These are phyloP conservation scores for Bacidia gigantensis DNA, from an alignment of 495 filamentous ascomycete species.

Conservation along the genomic window DNA sequence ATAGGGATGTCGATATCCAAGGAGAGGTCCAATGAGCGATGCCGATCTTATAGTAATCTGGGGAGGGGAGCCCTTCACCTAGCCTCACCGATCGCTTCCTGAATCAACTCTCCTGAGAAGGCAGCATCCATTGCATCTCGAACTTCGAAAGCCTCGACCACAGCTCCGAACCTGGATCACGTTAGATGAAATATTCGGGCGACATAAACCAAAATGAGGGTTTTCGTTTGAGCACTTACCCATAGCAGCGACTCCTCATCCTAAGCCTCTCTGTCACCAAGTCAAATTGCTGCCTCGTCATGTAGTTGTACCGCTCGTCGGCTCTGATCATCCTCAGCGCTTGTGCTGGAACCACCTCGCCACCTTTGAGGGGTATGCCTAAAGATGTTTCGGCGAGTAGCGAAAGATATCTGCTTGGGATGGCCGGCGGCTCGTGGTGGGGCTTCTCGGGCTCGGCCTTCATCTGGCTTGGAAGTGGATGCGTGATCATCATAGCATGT, in stretches of 20 bases:
- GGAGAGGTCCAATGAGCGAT: no score
- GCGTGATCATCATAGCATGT: slow-evolving; percentile 12
- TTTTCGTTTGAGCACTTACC: slow-evolving; percentile 38
- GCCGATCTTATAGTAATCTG: no score
- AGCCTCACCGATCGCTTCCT: slow-evolving; percentile 21
- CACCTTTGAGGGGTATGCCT: slow-evolving; percentile 70
- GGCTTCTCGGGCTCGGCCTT: slow-evolving; percentile 31
- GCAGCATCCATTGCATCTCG: slow-evolving; percentile 68
- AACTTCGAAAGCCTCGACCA: slow-evolving; percentile 85
- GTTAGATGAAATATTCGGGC: not conserved
- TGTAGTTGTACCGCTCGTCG: slow-evolving; percentile 49
- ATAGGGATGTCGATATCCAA: no score
- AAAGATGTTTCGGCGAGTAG: slow-evolving; percentile 76
- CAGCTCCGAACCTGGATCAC: slow-evolving; percentile 57
- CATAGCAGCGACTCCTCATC: slow-evolving; percentile 81
- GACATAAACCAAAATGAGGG: slow-evolving; percentile 15
- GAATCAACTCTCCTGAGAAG: slow-evolving; percentile 35
- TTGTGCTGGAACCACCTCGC: slow-evolving; percentile 95
- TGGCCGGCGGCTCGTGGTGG: slow-evolving; percentile 31
- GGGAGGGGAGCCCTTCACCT: not conserved
- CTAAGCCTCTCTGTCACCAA: slow-evolving; percentile 57
- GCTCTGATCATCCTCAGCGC: slow-evolving; percentile 71
- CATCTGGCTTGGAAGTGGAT: slow-evolving; percentile 38
- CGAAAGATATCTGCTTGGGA: slow-evolving; percentile 58
- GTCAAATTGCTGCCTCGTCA: slow-evolving; percentile 58